phyloP scores from a whole-genome alignment of 192 early-diverging fungal genomes.

The Coemansia sp. region DNA sequence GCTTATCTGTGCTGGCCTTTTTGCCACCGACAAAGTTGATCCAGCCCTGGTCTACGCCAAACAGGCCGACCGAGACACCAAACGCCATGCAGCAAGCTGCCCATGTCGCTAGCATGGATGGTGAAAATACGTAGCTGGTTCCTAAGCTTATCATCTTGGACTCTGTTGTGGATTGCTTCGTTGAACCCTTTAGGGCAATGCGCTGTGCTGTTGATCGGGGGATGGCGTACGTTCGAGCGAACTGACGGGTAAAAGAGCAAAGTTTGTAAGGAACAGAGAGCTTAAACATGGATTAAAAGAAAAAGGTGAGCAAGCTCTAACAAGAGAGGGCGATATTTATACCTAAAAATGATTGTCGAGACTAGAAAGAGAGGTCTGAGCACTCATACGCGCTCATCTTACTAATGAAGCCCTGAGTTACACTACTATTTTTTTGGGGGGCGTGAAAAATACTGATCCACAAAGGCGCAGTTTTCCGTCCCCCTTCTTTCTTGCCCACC shows the following conservation, averaged over 20 bases:
- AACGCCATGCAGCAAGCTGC: constrained; percentile 50
- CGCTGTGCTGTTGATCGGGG: constrained; percentile 35
- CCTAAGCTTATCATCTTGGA: constrained; percentile 11
- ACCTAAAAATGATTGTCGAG: neutral
- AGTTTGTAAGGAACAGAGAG: neutral
- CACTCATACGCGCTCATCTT: neutral
- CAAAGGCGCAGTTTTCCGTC: neutral
- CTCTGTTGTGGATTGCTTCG: constrained; percentile 3
- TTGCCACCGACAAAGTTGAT: constrained; percentile 22
- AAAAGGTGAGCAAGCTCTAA: neutral
- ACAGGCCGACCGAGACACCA: constrained; percentile 33
- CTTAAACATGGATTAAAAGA: neutral
- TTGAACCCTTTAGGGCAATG: constrained; percentile 4
- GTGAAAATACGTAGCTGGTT: constrained; percentile 36
- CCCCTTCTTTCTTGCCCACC: neutral
- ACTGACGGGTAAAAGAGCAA: constrained; percentile 5
- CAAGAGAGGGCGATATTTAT: neutral
- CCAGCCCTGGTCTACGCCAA: constrained; percentile 52
- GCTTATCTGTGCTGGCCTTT: neutral
- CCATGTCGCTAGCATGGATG: constrained; percentile 53
- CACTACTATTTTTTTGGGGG: neutral
- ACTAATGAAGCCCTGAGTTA: neutral
- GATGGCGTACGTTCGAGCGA: constrained; percentile 45
- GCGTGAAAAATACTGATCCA: neutral
- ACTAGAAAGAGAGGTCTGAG: neutral